A percentile compares a stretch with the other conserved stretches of the same genome.
phyloP scores from a whole-genome alignment of 2,329 filamentous ascomycete species.

The Fonsecaea monophora region DNA sequence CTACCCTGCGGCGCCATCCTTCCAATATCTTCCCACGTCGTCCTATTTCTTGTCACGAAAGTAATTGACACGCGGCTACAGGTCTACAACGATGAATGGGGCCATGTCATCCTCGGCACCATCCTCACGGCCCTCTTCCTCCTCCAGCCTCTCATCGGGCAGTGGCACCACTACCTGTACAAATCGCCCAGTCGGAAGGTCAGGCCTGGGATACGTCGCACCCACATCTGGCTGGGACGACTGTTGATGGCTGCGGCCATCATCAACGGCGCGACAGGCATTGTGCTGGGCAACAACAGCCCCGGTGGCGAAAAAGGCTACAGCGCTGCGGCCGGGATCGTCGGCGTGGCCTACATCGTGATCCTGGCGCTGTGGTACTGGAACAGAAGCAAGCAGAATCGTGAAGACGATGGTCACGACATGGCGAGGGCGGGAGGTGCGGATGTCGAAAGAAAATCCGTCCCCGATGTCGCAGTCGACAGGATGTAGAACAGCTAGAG shows the following conservation, averaged over 20 bases:
- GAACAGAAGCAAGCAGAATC: slow-evolving; percentile 7
- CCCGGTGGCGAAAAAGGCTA: slow-evolving; percentile 1
- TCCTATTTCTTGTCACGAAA: background rate
- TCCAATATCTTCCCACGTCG: background rate
- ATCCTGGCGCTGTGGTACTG: slow-evolving; percentile 1
- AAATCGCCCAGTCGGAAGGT: background rate
- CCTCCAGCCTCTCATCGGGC: background rate
- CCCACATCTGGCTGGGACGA: background rate
- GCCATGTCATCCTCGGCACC: background rate
- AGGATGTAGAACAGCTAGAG: background rate
- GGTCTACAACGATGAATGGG: background rate
- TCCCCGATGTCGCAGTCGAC: background rate
- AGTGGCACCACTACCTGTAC: slow-evolving; percentile 3
- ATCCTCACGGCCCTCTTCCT: slow-evolving; percentile 1
- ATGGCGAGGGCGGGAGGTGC: background rate
- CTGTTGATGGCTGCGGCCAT: background rate
- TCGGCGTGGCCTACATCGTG: background rate
- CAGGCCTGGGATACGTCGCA: background rate
- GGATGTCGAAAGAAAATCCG: background rate
- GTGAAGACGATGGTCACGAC: background rate
- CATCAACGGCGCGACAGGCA: background rate
- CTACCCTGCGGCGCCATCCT: background rate
- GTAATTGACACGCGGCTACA: background rate
- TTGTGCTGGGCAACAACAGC: background rate
- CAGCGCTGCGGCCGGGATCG: background rate